Conservation (phyloP, 352 stramenopile genomes). For the Peronospora belbahrii region DNA sequence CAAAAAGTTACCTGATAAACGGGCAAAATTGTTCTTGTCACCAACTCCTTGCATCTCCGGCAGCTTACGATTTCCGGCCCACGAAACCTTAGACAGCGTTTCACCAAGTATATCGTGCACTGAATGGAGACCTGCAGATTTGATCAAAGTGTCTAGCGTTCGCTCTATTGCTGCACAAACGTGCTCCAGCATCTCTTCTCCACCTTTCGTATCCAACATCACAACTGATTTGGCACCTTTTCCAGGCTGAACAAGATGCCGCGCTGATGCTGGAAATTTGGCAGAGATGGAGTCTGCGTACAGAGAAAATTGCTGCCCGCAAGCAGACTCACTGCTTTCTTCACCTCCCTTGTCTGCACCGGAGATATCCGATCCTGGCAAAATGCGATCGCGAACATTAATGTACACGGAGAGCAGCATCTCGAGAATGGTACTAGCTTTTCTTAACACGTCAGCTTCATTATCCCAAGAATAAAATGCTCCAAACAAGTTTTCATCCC, state of each 20-base stretch:
- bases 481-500: constrained; percentile 11
- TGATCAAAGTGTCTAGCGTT: constrained; percentile 20
- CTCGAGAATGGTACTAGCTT: constrained; percentile 19
- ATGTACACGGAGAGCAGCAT: constrained; percentile 33
- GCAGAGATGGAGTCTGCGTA: constrained; percentile 38
- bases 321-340: not conserved
- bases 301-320: constrained; percentile 30
- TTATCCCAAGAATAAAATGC: constrained; percentile 4
- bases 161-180: constrained; percentile 33
- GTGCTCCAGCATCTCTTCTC: constrained; percentile 36
- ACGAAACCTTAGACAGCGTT: constrained; percentile 8
- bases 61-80: not conserved
- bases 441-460: not conserved
- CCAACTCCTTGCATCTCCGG: not conserved
- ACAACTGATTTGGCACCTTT: constrained; percentile 27
- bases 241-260: constrained; percentile 21
- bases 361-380: not conserved
- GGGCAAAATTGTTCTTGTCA: constrained; percentile 14
- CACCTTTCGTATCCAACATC: constrained; percentile 32
- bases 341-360: constrained; percentile 2
- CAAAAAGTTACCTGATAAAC: constrained; percentile 30
- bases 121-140: constrained; percentile 3
- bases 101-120: constrained; percentile 16
- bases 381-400: constrained; percentile 21
- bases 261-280: constrained; percentile 34